Evolutionary conservation across 2,329 filamentous ascomycete species (phyloP), one percentile per base, ranked within the genome.

Genomic region (Metarhizium humberi): DNA sequence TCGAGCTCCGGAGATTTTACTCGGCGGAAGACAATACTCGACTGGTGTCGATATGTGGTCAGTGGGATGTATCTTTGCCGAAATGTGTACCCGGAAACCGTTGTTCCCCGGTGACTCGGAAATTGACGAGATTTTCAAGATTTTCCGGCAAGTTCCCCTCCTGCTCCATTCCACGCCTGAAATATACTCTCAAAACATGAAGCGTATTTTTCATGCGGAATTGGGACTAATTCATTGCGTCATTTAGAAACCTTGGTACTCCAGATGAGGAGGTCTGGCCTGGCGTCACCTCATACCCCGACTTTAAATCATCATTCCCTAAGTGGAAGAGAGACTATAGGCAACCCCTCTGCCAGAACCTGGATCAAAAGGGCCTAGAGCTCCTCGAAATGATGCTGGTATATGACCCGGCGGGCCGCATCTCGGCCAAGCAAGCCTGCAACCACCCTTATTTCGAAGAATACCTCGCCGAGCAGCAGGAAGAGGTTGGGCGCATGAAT

Each of bases 11-110:
- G 91, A 96, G 71, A 95, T 96, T 71, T 79, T 96, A 20, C 83
- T 96, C 2, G 91, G 91, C 67, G 90, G 91, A 56, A 85, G 91
- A 53, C 90, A 95, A 70, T 96, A 96, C 75, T 94, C 89, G 14
- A 96, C 91, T 14, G 91, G 91, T 56, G 90, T 96, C 46, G 91
- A 96, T 67, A 96, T 96, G 88, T 96, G 91, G 91, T 94, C 89
- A 36, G 86, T 92, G 51, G 91, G 91, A 59, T 94, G 90, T 71
- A 96, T 96, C 71, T 95, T 96, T 70, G 91, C 92, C 10, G 91
- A 96, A 73, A 96, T 96, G 92, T 95, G 90, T 73, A 96, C 91
- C 2, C 84, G 90, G 65, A 95, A 95, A 74, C 90, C 91, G 5
- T 78, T 96, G 47, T 96, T 96, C 77, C 90, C 91, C 13, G 91